phyloP scores from a whole-genome alignment of 805 yeast species.

The Teunomyces barrocoloradensis region DNA sequence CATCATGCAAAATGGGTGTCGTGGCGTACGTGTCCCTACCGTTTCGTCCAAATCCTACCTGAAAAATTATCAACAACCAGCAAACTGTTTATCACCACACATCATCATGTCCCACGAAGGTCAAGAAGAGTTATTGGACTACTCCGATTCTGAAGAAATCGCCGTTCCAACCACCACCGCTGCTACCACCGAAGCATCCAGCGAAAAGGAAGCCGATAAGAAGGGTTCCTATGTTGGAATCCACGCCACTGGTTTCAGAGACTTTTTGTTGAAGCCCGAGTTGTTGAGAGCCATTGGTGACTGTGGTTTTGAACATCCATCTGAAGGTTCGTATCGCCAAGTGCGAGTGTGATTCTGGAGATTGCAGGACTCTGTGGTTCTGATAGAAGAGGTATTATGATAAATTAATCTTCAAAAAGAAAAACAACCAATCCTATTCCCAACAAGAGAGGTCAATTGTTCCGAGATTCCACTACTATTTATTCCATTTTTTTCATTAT shows the following conservation, averaged over 20 bases:
- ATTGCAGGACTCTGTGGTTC: background rate
- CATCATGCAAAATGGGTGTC: background rate
- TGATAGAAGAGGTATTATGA: background rate
- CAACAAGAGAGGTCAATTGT: background rate
- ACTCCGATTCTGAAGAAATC: constrained; percentile 97
- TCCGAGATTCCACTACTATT: too few species aligned
- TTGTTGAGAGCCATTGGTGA: constrained; percentile 95
- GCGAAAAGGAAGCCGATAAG: constrained; percentile 67
- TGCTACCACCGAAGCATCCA: constrained; percentile 41
- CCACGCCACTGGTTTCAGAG: constrained; percentile 98
- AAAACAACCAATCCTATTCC: background rate
- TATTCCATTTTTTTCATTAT: background rate
- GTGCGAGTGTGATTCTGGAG: background rate
- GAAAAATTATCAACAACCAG: constrained; percentile 5
- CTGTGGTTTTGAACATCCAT: constrained; percentile 99
- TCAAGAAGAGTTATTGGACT: constrained; percentile 98
- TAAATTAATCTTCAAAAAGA: too few species aligned
- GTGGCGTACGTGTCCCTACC: background rate
- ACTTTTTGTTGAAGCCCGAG: constrained; percentile 94
- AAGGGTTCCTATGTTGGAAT: constrained; percentile 98
- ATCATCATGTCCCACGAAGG: constrained; percentile 83
- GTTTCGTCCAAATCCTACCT: background rate
- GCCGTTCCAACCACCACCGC: constrained; percentile 54
- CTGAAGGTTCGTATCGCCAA: constrained; percentile 76
- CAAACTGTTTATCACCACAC: background rate